Conservation (phyloP, 352 stramenopile genomes). For the Globisporangium yorkense region DNA sequence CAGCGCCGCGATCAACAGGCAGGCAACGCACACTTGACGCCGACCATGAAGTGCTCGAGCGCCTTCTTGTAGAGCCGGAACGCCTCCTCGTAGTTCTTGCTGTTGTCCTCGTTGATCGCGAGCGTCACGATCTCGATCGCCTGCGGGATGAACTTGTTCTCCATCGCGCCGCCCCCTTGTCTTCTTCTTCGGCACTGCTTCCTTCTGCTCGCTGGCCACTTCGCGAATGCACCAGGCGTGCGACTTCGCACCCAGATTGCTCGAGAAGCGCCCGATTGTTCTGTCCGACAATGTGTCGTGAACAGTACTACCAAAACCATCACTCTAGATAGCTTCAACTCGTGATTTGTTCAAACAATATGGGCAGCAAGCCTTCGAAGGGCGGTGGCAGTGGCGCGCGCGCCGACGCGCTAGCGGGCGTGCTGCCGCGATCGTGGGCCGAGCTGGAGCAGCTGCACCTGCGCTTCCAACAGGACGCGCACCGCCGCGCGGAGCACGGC, state of each 20-base stretch:
- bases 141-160: slow-evolving; percentile 90
- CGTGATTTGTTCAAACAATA: slow-evolving; percentile 5
- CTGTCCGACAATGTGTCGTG: not conserved
- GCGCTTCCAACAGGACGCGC: slow-evolving; percentile 55
- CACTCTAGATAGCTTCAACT: slow-evolving; percentile 18
- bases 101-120: slow-evolving; percentile 86
- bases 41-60: slow-evolving; percentile 87
- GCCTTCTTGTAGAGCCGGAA: slow-evolving; percentile 86
- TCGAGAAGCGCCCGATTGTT: slow-evolving; percentile 1
- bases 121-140: slow-evolving; percentile 86
- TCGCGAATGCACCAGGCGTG: not conserved
- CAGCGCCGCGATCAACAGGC: not conserved
- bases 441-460: slow-evolving; percentile 51
- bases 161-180: slow-evolving; percentile 29
- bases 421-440: slow-evolving; percentile 44
- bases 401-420: slow-evolving; percentile 20
- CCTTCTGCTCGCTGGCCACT: not conserved
- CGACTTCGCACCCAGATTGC: slow-evolving; percentile 2
- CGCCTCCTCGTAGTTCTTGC: slow-evolving; percentile 86
- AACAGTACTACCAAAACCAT: slow-evolving; percentile 1
- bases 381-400: slow-evolving; percentile 19
- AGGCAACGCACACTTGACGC: slow-evolving; percentile 73
- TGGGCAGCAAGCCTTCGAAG: slow-evolving; percentile 60
- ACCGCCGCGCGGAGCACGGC: slow-evolving; percentile 17
- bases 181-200: no score